Base-by-base conservation (phyloP, 495 filamentous ascomycete genomes). In the Podospora tetraspora region DNA sequence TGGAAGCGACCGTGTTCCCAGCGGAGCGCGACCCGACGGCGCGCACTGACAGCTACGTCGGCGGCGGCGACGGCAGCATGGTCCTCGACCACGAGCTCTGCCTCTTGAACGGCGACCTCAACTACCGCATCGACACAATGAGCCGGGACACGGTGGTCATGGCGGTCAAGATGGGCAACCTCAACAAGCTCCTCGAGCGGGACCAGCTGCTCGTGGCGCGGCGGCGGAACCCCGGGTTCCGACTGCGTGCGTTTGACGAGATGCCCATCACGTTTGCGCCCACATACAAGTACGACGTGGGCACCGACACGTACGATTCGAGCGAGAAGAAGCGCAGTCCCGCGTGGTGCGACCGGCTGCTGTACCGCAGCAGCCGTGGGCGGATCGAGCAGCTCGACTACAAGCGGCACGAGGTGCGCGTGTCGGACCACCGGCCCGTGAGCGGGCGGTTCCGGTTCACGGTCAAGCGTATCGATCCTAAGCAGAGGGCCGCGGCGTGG, bases 111-210 rank as follows among this genome's bases (percentile, higher is more conserved):
- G 95, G 95, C 21, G 95, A 99, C 75, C 86, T 99, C 58, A 99
- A 99, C 77, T 99, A 99, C 79, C 93, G 95, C 57, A 98, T 99
- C 73, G 95, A 99, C 77, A 90, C 93, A n/a, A 97, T 97, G 84
- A 89, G 90, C 22, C 90, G 95, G 11, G 91, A 97, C 73, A 91
- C 91, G 9, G 93, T 98, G 43, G 90, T 99, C 62, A 89, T 89
- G 65, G 92, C 90, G 0, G 83, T 97, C 63, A 90, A 89, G 57
- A 80, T 87, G 60, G 88, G 89, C 69, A 96, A 97, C 71, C 84
- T 98, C 3, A 69, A 79, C n/a, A 95, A 97, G 76, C 85, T 98
- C n/a, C 85, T 99, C 0, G 95, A 98, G 58, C 88, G 96, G 52
- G 95, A 99, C 74, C 95, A 99, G 75, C 83, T 99, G 5, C 87